phyloP scores from a whole-genome alignment of 768 basidiomycete species.

The Cubamyces sp. region DNA sequence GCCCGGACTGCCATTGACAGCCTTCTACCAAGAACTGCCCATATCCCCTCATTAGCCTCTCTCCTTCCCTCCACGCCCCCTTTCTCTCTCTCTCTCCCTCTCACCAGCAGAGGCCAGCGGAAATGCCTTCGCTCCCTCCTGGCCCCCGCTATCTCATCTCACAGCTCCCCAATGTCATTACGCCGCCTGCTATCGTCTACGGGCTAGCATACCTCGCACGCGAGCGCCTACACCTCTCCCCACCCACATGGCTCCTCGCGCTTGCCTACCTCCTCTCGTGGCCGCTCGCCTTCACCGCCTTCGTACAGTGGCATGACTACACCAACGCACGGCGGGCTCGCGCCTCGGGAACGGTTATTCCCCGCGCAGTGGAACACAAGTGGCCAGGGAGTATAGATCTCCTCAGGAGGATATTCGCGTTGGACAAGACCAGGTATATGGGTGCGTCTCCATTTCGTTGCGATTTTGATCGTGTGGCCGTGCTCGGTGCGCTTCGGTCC shows the following conservation, averaged over 20 bases:
- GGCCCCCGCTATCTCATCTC: conserved; percentile 20
- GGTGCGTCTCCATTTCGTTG: conserved; percentile 9
- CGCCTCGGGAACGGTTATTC: conserved; percentile 21
- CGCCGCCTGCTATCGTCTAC: conserved; percentile 25
- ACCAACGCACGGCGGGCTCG: conserved; percentile 17
- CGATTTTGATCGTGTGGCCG: neutral
- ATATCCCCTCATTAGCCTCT: neutral
- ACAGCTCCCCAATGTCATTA: conserved; percentile 31
- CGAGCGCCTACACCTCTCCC: neutral
- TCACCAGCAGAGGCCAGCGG: neutral
- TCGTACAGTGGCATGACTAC: conserved; percentile 20
- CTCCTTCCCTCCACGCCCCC: neutral
- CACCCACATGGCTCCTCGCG: conserved; percentile 21
- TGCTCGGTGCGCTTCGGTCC: neutral
- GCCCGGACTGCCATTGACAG: too few relatives aligned
- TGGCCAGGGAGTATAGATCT: conserved; percentile 26
- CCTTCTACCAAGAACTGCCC: too few relatives aligned
- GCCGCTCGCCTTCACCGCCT: conserved; percentile 22
- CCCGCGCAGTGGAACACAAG: conserved; percentile 18
- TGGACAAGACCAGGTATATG: conserved; percentile 16
- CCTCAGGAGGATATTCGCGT: conserved; percentile 10
- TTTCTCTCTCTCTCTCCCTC: neutral
- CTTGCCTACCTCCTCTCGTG: conserved; percentile 23
- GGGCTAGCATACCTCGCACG: conserved; percentile 14
- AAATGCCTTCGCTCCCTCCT: conserved; percentile 16